These are phyloP conservation scores for Aureobasidium subglaciale DNA, from an alignment of 2,329 filamentous ascomycete species.

Conservation along the genomic window DNA sequence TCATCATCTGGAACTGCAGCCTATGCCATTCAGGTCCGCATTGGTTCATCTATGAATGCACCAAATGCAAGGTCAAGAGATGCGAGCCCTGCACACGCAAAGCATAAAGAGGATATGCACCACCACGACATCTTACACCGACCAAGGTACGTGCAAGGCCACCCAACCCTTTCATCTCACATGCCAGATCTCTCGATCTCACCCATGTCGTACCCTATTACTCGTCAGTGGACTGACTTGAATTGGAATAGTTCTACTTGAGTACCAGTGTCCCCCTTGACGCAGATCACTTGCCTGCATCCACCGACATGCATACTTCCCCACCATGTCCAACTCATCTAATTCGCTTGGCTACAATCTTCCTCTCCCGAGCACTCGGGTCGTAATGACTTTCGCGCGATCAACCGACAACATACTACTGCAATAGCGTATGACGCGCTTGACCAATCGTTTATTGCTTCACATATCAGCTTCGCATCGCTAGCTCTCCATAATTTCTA, in stretches of 20 bases:
- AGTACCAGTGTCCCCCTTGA: conserved; percentile 3
- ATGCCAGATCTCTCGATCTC: background rate
- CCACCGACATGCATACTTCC: conserved; percentile 8
- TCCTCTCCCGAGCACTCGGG: background rate
- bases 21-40: conserved; percentile 45
- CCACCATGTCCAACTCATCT: conserved; percentile 3
- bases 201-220: background rate
- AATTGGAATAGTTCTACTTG: conserved; percentile 2
- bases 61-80: conserved; percentile 45
- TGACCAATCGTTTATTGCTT: background rate
- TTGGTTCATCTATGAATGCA: conserved; percentile 46
- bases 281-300: conserved; percentile 14
- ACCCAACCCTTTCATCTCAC: background rate
- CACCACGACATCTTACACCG: background rate
- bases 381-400: conserved; percentile 2
- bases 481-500: background rate
- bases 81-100: conserved; percentile 42
- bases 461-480: background rate
- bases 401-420: background rate
- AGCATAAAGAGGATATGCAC: conserved; percentile 28
- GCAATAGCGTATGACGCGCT: background rate
- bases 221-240: background rate
- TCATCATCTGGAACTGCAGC: conserved; percentile 47
- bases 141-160: background rate
- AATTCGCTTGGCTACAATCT: conserved; percentile 2